Base-by-base conservation (phyloP, 108 stramenopile genomes). In the Nitzschia sp. region DNA sequence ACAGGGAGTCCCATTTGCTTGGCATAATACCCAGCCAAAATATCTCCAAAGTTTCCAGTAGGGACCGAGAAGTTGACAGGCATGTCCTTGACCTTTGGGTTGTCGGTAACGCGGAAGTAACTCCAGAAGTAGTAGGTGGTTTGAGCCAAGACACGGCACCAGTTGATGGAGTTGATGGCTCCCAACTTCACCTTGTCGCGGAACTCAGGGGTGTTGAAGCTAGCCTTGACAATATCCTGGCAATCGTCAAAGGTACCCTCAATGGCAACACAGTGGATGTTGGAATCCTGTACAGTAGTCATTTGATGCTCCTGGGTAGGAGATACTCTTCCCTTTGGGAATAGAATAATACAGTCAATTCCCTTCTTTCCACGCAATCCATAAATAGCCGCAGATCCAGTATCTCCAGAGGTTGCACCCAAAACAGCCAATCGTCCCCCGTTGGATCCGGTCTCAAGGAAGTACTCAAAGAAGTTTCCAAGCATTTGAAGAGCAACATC, bases 401-500 rank as follows among this genome's bases (percentile, higher is more conserved):
- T 95, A 67, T 97, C 97, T 22, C 97, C 97, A 6, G 92, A 93
- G 15, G 96, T 95, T 25, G 97, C 97, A 10, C 96, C 97, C 46
- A 98, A 77, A 53, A 98, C 94, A 43, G 97, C 91, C 9, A 98
- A 80, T 7, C 92, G 80, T 8, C 92, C 97, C 7, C 69, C 82
- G 65, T 96, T 93, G 60, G 84, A 86, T 10, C 93, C 92, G 51
- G 93, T 93, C 44, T 86, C 82, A 60, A 99, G 79, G 55, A 99
- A 97, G 85, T 97, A 97, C 80, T 99, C 98, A 74, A 99, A 99
- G 70, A 99, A 92, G 68, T 96, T 96, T 21, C 98, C 98, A 50
- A 99, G 91, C 83, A 98, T 98, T 85, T 98, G 97, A 26, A 99
- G 81, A 21, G 98, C 98, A 15, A 99, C 98, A 75, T 99, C 98